A percentile compares a stretch with the other conserved stretches of the same genome.
These are phyloP conservation scores for Petunia secreta DNA, from an alignment of 257 asterid genomes.

Conservation along the genomic window DNA sequence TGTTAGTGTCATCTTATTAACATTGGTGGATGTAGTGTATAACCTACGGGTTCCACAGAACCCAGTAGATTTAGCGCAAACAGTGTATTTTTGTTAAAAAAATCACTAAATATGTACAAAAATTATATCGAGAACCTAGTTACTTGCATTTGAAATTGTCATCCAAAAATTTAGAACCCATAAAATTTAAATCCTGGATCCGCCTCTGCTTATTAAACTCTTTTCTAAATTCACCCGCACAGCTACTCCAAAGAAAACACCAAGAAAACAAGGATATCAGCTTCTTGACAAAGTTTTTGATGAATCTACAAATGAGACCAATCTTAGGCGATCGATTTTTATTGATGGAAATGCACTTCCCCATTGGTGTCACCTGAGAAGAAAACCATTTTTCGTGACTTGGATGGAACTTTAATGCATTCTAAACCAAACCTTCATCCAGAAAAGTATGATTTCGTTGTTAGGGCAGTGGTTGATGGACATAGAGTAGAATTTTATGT, in stretches of 20 bases:
- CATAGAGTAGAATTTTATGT: conserved; percentile 67
- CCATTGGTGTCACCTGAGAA: conserved; percentile 38
- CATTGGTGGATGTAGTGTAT: conserved; percentile 25
- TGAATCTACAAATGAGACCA: not conserved
- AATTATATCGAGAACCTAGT: no score
- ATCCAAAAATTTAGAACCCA: no score
- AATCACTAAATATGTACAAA: no score
- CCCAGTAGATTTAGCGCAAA: no score
- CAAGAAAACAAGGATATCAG: conserved; percentile 63
- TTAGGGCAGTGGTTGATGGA: conserved; percentile 73
- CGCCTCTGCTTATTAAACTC: conserved; percentile 40
- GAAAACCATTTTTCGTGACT: conserved; percentile 75
- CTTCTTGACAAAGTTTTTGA: conserved; percentile 45
- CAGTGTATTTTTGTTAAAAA: no score
- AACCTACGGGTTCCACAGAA: no score
- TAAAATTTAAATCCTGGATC: no score
- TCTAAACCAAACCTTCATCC: conserved; percentile 60
- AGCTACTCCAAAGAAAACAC: conserved; percentile 65
- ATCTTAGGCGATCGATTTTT: conserved; percentile 46
- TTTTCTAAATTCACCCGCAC: conserved; percentile 42
- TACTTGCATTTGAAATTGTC: no score
- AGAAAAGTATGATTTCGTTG: conserved; percentile 68
- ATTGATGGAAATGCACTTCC: conserved; percentile 48
- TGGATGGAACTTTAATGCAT: conserved; percentile 85
- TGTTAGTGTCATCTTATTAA: conserved; percentile 86